These are phyloP conservation scores for Halophytophthora polymorphica DNA, from an alignment of 352 stramenopile genomes.

Conservation along the genomic window DNA sequence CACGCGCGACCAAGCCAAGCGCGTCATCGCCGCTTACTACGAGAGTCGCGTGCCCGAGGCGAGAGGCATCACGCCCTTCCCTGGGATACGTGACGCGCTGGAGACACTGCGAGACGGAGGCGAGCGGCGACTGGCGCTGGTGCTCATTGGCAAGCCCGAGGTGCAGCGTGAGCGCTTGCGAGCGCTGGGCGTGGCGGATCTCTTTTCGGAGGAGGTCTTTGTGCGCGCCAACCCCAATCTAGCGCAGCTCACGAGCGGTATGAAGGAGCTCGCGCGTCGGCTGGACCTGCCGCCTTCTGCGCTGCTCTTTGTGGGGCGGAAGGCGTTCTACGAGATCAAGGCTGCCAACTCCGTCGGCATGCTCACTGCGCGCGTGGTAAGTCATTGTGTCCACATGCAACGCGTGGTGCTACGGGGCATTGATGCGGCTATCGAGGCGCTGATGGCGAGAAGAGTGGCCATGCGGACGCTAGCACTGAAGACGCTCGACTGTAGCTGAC, in stretches of 20 bases:
- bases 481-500: background rate
- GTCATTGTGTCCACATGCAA: slow-evolving; percentile 3
- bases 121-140: slow-evolving; percentile 55
- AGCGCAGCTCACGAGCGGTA: slow-evolving; percentile 56
- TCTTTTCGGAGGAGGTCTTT: slow-evolving; percentile 66
- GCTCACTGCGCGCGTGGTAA: slow-evolving; percentile 74
- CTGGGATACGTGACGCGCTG: slow-evolving; percentile 45
- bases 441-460: too few species aligned
- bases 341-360: slow-evolving; percentile 76
- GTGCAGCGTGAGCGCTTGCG: slow-evolving; percentile 74
- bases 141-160: slow-evolving; percentile 73
- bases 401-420: background rate
- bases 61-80: slow-evolving; percentile 64
- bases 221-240: slow-evolving; percentile 66
- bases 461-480: background rate
- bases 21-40: slow-evolving; percentile 76
- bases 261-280: slow-evolving; percentile 65
- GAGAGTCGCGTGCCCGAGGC: slow-evolving; percentile 73
- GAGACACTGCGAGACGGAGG: slow-evolving; percentile 45
- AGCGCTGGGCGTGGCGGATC: slow-evolving; percentile 55
- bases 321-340: slow-evolving; percentile 88
- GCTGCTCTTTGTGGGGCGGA: slow-evolving; percentile 80
- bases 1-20: slow-evolving; percentile 37
- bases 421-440: background rate
- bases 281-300: slow-evolving; percentile 67